These are phyloP conservation scores for Penicillium canariense DNA, from an alignment of 495 filamentous ascomycete genomes.

Conservation along the genomic window DNA sequence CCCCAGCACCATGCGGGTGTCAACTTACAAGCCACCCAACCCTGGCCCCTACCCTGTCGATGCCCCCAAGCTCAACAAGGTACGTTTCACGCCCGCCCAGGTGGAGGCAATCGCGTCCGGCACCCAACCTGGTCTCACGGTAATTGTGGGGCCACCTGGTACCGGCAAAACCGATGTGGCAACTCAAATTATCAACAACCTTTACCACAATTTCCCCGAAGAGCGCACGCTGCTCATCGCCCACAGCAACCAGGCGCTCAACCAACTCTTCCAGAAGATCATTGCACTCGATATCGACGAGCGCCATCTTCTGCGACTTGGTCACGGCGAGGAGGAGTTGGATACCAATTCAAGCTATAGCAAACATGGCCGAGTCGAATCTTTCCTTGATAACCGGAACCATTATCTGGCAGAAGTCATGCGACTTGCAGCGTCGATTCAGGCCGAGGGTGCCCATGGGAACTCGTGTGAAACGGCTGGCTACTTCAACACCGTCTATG, in stretches of 20 bases:
- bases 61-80: constrained; percentile 74
- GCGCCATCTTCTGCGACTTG: constrained; percentile 87
- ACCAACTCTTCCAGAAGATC: constrained; percentile 99
- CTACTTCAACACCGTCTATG: constrained; percentile 92
- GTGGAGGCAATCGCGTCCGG: constrained; percentile 91
- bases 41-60: constrained; percentile 90
- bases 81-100: constrained; percentile 89
- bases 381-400: constrained; percentile 86
- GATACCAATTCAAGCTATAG: constrained; percentile 84
- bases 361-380: constrained; percentile 94
- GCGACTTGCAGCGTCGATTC: constrained; percentile 76
- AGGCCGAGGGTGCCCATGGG: constrained; percentile 85
- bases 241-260: constrained; percentile 96
- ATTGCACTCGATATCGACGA: constrained; percentile 92
- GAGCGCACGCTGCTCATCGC: constrained; percentile 92
- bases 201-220: constrained; percentile 94
- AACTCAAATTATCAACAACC: constrained; percentile 97
- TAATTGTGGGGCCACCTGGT: constrained; percentile 93
- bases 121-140: constrained; percentile 88
- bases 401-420: constrained; percentile 81
- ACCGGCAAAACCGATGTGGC: constrained; percentile 99
- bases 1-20: constrained; percentile 71
- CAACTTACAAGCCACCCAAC: constrained; percentile 88
- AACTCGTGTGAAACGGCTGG: constrained; percentile 94
- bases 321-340: constrained; percentile 92